Base-by-base conservation (phyloP, 148 eudicot genomes). In the Heliosperma pusillum region DNA sequence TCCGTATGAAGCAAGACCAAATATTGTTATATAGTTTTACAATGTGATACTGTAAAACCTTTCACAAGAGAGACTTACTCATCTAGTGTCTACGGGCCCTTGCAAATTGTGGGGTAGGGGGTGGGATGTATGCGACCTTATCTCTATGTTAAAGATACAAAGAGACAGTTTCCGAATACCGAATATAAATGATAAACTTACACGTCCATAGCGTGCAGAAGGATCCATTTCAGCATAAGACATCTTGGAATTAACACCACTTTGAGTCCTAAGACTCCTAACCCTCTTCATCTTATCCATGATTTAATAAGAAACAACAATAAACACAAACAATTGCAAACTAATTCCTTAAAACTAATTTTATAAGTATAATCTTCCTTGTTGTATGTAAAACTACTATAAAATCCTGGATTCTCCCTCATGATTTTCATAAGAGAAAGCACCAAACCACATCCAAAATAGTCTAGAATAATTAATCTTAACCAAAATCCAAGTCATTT, bases 401-500 rank as follows among this genome's bases (percentile, higher is more conserved):
- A 73, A 69, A 76, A 91, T 90, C 86, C 89, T 83, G 70, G 91
- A 86, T 79, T 87, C 86, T 77, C 91, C 89, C 56, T 91, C 89
- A 75, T 90, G 89, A 80, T 89, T 83, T 81, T 88, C 91, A 55
- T 83, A 87, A 1, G 89, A 87, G 71, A 90, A 91, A 29, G 88
- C 86, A 55, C 90, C 88, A 74, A 90, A 91, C 66, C 89, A 75
- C 45, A 87, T 80, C 97, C 97, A 94, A 50, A 87, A 88, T 64
- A 88, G 89, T 77, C 87, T 88, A 5, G 87, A 91, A 80, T 86
- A 87, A 77, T 91, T 96, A 24, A 91, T 88, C 63, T 88, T 85
- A 17, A 89, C 88, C 85, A 87, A 80, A 83, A 87, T 91, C 89
- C 91, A 88, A 74, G 85, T 82, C 91, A 90, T 88, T 72, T 77